Conservation (phyloP, 345 rosid species). For the Pugionium dolabratum region DNA sequence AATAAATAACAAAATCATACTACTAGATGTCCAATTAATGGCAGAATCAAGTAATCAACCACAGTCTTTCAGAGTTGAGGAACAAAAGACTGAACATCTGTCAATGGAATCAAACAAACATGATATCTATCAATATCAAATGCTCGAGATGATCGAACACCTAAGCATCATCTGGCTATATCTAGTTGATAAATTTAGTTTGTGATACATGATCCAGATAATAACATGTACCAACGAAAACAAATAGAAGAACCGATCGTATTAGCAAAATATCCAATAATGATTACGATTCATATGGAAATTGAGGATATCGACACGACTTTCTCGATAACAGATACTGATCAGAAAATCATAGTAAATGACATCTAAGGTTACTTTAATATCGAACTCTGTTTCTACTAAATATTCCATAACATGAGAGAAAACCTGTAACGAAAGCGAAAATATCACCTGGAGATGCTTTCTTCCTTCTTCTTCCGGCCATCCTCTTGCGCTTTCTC, state of each 20-base stretch:
- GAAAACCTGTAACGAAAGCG: conserved; percentile 10
- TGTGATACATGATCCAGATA: conserved; percentile 20
- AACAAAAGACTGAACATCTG: background rate
- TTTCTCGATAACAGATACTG: conserved; percentile 5
- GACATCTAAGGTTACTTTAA: background rate
- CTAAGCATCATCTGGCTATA: conserved; percentile 13
- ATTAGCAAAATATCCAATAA: background rate
- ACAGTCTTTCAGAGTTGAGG: background rate
- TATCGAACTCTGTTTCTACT: conserved; percentile 16
- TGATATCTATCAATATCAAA: conserved; percentile 22
- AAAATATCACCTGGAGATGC: conserved; percentile 62
- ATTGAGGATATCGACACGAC: background rate
- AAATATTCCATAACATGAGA: background rate
- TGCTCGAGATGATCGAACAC: conserved; percentile 22
- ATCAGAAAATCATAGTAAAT: background rate
- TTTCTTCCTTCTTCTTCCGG: conserved; percentile 81
- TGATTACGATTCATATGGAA: background rate
- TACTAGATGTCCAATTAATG: background rate
- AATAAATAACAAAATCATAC: background rate
- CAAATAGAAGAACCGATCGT: conserved; percentile 11
- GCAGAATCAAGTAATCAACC: background rate
- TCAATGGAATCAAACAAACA: conserved; percentile 14
- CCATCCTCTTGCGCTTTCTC: conserved; percentile 79
- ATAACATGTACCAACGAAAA: conserved; percentile 14
- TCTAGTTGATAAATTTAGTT: background rate